These are phyloP conservation scores for Nicotiana obtusifolia DNA, from an alignment of 257 asterid species.

Conservation along the genomic window DNA sequence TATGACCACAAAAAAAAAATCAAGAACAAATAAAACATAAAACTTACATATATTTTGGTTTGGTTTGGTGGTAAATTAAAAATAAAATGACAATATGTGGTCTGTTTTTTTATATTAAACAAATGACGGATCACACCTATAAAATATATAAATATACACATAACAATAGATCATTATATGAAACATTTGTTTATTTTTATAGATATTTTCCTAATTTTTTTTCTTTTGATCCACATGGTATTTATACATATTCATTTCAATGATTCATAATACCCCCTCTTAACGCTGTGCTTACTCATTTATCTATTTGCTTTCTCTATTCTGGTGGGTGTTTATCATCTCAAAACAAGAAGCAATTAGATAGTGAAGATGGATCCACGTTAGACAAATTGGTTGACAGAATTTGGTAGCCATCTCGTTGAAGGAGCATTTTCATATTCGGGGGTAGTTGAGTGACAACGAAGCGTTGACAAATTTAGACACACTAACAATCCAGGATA, in stretches of 20 bases:
- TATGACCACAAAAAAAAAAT: neutral
- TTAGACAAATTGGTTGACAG: neutral
- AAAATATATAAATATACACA: neutral
- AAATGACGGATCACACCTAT: neutral
- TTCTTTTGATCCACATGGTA: neutral
- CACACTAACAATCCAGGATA: neutral
- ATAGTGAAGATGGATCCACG: neutral
- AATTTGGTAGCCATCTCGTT: neutral
- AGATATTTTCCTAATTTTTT: too few species aligned
- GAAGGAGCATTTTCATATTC: conserved; percentile 1
- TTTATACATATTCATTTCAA: neutral
- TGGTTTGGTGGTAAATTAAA: neutral
- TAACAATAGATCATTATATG: too few species aligned
- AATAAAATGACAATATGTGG: too few species aligned
- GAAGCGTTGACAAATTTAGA: conserved; percentile 8
- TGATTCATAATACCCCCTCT: too few species aligned
- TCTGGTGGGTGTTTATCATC: neutral
- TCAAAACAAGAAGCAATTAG: neutral
- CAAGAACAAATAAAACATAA: neutral
- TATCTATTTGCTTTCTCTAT: neutral
- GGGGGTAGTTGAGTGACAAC: neutral
- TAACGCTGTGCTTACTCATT: neutral
- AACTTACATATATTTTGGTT: neutral
- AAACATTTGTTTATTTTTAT: too few species aligned
- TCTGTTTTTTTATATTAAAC: too few species aligned